phyloP scores from a whole-genome alignment of 108 stramenopile genomes.

The Skeletonema marinoi region DNA sequence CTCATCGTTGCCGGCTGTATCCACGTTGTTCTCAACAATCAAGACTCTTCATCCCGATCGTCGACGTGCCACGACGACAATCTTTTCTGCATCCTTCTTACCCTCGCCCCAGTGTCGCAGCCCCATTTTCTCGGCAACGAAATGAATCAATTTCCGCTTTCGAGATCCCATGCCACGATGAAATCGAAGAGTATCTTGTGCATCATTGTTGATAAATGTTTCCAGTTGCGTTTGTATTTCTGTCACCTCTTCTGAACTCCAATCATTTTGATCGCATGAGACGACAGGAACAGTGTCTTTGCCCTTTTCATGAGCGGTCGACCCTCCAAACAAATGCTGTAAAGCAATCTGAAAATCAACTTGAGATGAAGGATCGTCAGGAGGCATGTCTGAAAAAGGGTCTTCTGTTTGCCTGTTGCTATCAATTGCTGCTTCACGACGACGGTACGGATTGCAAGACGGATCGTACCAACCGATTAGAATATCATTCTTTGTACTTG shows the following conservation, averaged over 20 bases:
- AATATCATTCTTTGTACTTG: conserved; percentile 80
- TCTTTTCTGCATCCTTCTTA: conserved; percentile 63
- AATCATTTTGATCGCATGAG: conserved; percentile 43
- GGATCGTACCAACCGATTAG: conserved; percentile 58
- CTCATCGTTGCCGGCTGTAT: no score
- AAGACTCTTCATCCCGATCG: neutral
- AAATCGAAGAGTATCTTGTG: conserved; percentile 19
- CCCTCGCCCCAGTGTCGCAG: conserved; percentile 69
- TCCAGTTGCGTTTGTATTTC: conserved; percentile 47
- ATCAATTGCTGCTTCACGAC: neutral
- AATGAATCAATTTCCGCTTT: conserved; percentile 71
- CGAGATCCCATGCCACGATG: conserved; percentile 60
- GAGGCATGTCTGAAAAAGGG: neutral
- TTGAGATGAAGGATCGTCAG: conserved; percentile 36
- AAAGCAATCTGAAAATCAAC: conserved; percentile 48
- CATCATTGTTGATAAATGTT: conserved; percentile 24
- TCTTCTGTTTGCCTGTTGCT: neutral
- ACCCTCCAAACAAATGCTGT: conserved; percentile 43
- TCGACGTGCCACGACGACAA: conserved; percentile 54
- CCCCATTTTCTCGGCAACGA: conserved; percentile 56
- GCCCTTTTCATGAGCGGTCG: neutral
- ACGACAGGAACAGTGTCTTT: neutral
- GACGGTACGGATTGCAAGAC: conserved; percentile 21
- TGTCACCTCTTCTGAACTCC: conserved; percentile 59
- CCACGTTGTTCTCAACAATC: neutral